Conservation (phyloP, 1,284 basidiomycete species). For the Moesziomyces sp. region DNA sequence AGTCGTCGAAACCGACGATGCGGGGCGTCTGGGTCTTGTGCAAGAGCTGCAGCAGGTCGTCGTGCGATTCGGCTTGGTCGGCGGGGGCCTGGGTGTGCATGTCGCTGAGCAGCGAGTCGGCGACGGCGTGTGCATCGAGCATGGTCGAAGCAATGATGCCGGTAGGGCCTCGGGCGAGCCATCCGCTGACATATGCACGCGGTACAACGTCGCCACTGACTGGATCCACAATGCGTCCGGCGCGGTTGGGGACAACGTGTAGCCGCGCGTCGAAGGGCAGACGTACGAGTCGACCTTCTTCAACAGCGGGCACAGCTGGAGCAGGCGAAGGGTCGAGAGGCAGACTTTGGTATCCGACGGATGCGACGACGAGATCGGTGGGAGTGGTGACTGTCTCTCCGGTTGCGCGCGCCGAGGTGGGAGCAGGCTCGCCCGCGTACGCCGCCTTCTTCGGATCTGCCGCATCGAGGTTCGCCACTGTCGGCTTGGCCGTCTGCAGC, state of each 20-base stretch:
- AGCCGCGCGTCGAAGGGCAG: constrained; percentile 35
- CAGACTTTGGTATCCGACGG: constrained; percentile 85
- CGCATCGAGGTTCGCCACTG: constrained; percentile 21
- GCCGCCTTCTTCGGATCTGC: constrained; percentile 32
- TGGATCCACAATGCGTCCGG: constrained; percentile 66
- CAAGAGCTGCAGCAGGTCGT: constrained; percentile 22
- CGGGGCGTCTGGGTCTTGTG: constrained; percentile 5
- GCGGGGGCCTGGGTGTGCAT: constrained; percentile 4
- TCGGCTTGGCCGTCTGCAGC: constrained; percentile 20
- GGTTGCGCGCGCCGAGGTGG: constrained; percentile 69
- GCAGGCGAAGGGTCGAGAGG: constrained; percentile 68
- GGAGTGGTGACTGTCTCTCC: constrained; percentile 72
- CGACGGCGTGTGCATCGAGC: constrained; percentile 87
- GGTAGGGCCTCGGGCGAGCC: constrained; percentile 89
- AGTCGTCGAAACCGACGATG: constrained; percentile 76
- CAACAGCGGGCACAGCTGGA: not conserved
- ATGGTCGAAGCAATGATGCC: constrained; percentile 94
- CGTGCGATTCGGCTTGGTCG: constrained; percentile 1
- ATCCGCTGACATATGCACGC: constrained; percentile 90
- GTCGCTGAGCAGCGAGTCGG: constrained; percentile 78
- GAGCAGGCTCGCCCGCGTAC: constrained; percentile 8
- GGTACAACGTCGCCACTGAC: constrained; percentile 63
- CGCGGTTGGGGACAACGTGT: constrained; percentile 40
- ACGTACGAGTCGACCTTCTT: constrained; percentile 10
- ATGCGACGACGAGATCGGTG: constrained; percentile 86